Conservation (phyloP, 2,329 filamentous ascomycete genomes). For the Botrytis aclada region DNA sequence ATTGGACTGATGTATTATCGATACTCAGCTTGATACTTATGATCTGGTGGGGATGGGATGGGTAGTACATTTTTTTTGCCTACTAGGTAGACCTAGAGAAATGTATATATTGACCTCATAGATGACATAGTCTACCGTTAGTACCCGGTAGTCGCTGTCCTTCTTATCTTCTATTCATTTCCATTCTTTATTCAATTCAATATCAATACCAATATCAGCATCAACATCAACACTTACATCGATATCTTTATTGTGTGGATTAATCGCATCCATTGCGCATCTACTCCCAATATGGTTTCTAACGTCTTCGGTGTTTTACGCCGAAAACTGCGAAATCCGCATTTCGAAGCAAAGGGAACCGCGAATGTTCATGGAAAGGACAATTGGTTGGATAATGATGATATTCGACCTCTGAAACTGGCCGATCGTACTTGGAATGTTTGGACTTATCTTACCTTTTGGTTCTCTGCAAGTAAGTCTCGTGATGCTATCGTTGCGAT, state of each 20-base stretch:
- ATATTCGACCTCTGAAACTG: slow-evolving; percentile 42
- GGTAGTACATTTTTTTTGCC: background rate
- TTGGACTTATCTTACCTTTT: slow-evolving; percentile 39
- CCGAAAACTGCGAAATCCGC: slow-evolving; percentile 22
- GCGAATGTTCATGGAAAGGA: slow-evolving; percentile 34
- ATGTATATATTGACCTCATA: background rate
- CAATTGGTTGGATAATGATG: slow-evolving; percentile 42
- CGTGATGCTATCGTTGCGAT: background rate
- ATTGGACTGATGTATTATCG: background rate
- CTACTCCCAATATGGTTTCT: background rate
- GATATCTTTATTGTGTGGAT: background rate
- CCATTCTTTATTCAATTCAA: background rate
- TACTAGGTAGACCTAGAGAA: background rate
- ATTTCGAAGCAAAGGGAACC: slow-evolving; percentile 24
- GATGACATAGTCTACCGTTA: background rate
- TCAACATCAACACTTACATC: background rate
- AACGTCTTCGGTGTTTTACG: background rate
- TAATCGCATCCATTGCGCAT: background rate
- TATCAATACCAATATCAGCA: background rate
- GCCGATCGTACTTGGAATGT: slow-evolving; percentile 43
- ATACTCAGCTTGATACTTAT: background rate
- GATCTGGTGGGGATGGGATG: background rate
- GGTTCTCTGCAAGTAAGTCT: slow-evolving; percentile 18
- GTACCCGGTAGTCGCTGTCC: background rate
- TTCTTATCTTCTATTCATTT: background rate